Evolutionary conservation across 306 rosid genomes (phyloP), one percentile per base, ranked within the genome.

Genomic region (Carpinus viminea): DNA sequence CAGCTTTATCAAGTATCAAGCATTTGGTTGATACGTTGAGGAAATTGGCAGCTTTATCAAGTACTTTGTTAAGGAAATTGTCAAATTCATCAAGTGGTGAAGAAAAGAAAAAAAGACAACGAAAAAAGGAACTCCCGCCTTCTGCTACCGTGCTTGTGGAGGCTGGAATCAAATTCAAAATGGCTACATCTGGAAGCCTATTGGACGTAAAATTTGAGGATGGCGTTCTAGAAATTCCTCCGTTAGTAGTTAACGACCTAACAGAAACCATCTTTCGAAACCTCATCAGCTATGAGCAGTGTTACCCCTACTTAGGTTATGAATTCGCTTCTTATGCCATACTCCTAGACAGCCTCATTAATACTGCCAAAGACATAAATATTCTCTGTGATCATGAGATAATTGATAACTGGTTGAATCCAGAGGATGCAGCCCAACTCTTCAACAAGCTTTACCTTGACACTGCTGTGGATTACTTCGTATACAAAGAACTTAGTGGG

Each of bases 261-360:
- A 78, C 77, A 2, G 76, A 48, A 31, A 34, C 83, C 1, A 7
- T 74, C 18, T 59, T 83, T 2, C n/a, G 70, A 53, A 78, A 78
- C 56, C 71, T 78, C 5, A 70, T 78, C 2, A 54, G 61, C 12
- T 70, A 2, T 12, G 76, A 83, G 18, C 82, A 78, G 50, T 83
- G 80, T 18, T 56, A 46, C 28, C 74, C 55, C 18, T 36, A 41
- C 1, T 4, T 68, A 13, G 36, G 0, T 2, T 31, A 31, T 2
- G 56, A 0, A 18, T 41, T 82, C 38, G 73, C 79, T 16, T 82
- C 82, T 5, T 82, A 82, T 4, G 79, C 76, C 0, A 11, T 77
- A 7, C 38, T 82, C 36, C 20, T 82, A 57, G 79, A 77, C 43
- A 77, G 56, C 36, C 82, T 77, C 13, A 77, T 82, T 15, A 52